Conservation (phyloP, 768 basidiomycete species). For the Clitopilus passeckerianus region DNA sequence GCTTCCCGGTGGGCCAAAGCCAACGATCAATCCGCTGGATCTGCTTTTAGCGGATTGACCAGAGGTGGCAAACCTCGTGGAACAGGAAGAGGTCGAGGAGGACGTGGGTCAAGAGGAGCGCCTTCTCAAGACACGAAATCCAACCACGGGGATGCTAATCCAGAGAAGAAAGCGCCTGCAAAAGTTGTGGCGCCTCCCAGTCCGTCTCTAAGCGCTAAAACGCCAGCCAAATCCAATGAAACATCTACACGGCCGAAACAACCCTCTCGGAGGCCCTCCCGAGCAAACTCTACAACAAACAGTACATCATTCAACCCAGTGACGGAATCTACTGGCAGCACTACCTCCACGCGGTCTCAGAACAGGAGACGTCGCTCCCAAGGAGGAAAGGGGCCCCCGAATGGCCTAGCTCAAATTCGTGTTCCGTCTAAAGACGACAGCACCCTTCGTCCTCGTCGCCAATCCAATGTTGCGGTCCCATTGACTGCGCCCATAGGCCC, state of each 20-base stretch:
- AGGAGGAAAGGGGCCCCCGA: conserved; percentile 21
- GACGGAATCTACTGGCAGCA: conserved; percentile 9
- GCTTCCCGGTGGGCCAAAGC: conserved; percentile 38
- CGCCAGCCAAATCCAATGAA: conserved; percentile 14
- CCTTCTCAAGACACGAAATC: conserved; percentile 12
- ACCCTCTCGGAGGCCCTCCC: conserved; percentile 28
- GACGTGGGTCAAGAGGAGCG: conserved; percentile 22
- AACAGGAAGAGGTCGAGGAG: conserved; percentile 28
- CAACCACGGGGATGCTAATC: conserved; percentile 10
- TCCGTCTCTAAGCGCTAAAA: conserved; percentile 14
- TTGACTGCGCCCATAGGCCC: conserved; percentile 26
- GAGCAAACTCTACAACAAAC: conserved; percentile 22
- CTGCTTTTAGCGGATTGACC: conserved; percentile 38
- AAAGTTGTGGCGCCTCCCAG: conserved; percentile 14
- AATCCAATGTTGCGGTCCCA: conserved; percentile 22
- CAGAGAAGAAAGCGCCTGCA: conserved; percentile 13
- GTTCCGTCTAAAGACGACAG: conserved; percentile 27
- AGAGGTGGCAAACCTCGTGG: not conserved
- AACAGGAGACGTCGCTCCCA: conserved; percentile 50
- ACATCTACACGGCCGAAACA: conserved; percentile 22
- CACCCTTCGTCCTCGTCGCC: conserved; percentile 25
- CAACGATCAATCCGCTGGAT: conserved; percentile 34
- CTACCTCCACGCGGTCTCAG: conserved; percentile 32
- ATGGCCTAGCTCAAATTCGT: conserved; percentile 23
- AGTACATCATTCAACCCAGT: conserved; percentile 16